Base-by-base conservation (phyloP, 2,329 filamentous ascomycete species). In the Fusarium praegraminearum region DNA sequence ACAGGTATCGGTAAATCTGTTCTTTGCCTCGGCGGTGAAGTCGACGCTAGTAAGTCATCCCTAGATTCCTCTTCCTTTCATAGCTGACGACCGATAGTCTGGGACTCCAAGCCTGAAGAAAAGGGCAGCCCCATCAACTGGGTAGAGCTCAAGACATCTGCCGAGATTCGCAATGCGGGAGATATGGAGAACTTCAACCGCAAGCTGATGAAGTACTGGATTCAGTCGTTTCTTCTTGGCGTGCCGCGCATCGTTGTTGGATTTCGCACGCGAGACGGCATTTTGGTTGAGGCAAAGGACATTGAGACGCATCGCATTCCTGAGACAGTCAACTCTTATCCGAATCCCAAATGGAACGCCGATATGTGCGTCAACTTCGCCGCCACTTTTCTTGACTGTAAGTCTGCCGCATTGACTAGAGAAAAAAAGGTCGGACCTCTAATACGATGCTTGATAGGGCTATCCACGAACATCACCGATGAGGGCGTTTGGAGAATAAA, bases 151-250 rank as follows among this genome's bases (percentile, higher is more conserved):
- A 99, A 99, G 78, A 99, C 96, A 1, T 89, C 89, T n/a, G 90
- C 88, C 41, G 89, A 91, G 69, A 90, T 95, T 51, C 84, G 84
- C 53, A 87, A 87, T 64, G 85, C 90, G 3, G 86, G 88, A 47
- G 92, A 96, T 74, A 85, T 89, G 76, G 80, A 90, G 22, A 91
- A 89, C 67, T 97, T 95, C 77, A 93, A 98, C 80, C 88, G 92
- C 50, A 98, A 98, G 78, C 86, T 98, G 57, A 87, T 97, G 80
- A 97, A 97, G 76, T 97, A 95, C 81, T 99, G 96, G 96, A 93
- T 95, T 16, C 96, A 98, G 79, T 97, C 93, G 0, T 99, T 97
- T 76, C 85, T 99, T 4, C 89, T 99, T 3, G 95, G 95, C 41
- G 94, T 98, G 1, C 93, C 94, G 1, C 96, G 91, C 71, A 93